A percentile compares a stretch with the other conserved stretches of the same genome.
Evolutionary conservation across 805 yeast genomes (phyloP).

Genomic region (Zygosaccharomyces lentus): DNA sequence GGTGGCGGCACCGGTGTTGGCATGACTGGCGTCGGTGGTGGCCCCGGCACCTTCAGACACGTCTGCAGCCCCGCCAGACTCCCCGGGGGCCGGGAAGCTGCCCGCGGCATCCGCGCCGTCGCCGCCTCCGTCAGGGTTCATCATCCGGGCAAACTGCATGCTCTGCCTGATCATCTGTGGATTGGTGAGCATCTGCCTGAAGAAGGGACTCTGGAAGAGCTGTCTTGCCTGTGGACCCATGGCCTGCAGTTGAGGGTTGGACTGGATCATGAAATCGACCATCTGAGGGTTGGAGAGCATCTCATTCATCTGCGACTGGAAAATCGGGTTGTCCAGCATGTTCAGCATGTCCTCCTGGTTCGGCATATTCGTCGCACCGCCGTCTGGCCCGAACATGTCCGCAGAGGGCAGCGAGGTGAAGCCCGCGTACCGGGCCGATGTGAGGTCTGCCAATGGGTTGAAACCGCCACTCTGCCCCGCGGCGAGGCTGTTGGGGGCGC

Average conservation of each 20-base stretch:
- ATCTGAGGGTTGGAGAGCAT: slow-evolving; percentile 84
- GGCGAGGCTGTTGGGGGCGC: slow-evolving; percentile 72
- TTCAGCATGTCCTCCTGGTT: slow-evolving; percentile 68
- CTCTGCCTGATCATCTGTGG: slow-evolving; percentile 82
- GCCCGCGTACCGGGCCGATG: slow-evolving; percentile 96
- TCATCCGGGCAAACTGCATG: slow-evolving; percentile 65
- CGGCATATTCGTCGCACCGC: slow-evolving; percentile 65
- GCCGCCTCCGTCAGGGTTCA: slow-evolving; percentile 37
- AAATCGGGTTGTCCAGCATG: slow-evolving; percentile 76
- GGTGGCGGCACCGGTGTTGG: slow-evolving; percentile 51
- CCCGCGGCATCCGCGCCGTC: slow-evolving; percentile 33
- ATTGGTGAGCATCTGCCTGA: slow-evolving; percentile 74
- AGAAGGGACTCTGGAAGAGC: slow-evolving; percentile 76
- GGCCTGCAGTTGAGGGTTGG: slow-evolving; percentile 76
- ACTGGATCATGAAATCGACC: slow-evolving; percentile 75
- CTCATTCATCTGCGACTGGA: slow-evolving; percentile 77
- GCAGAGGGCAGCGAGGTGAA: slow-evolving; percentile 78
- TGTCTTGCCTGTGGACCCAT: slow-evolving; percentile 89
- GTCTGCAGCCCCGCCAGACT: slow-evolving; percentile 12
- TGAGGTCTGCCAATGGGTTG: slow-evolving; percentile 86
- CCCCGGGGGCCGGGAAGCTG: slow-evolving; percentile 52
- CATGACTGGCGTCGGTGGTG: slow-evolving; percentile 35
- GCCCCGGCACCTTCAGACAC: slow-evolving; percentile 20
- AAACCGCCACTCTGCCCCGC: slow-evolving; percentile 80
- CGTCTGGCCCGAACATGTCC: slow-evolving; percentile 90